A percentile compares a stretch with the other conserved stretches of the same genome.
Evolutionary conservation across 768 basidiomycete species (phyloP).

Genomic region (Tephrocybe rancida): DNA sequence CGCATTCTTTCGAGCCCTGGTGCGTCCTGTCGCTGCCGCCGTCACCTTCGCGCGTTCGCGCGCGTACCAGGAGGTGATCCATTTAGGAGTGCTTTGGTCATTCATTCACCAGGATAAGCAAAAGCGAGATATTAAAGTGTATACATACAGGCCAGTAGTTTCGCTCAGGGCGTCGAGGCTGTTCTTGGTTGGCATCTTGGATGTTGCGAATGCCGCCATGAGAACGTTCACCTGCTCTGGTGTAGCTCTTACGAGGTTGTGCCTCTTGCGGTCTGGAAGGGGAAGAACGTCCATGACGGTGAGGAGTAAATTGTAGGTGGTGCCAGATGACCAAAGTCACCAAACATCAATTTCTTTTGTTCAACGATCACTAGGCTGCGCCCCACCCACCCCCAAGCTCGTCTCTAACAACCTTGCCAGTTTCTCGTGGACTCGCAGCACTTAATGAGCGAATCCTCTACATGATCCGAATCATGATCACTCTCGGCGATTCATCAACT

Average conservation of each 20-base stretch:
- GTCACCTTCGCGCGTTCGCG: slow-evolving; percentile 29
- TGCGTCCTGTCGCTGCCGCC: slow-evolving; percentile 3
- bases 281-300: slow-evolving; percentile 14
- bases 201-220: slow-evolving; percentile 24
- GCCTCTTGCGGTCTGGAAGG: slow-evolving; percentile 15
- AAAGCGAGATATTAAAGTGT: slow-evolving; percentile 1
- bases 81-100: slow-evolving; percentile 27
- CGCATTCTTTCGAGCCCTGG: background rate
- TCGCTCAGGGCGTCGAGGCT: slow-evolving; percentile 26
- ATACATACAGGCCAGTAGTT: slow-evolving; percentile 36
- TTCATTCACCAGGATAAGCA: background rate
- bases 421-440: too few relatives aligned
- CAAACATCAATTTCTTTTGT: too few relatives aligned
- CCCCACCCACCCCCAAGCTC: too few relatives aligned
- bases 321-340: too few relatives aligned
- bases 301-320: too few relatives aligned
- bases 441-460: too few relatives aligned
- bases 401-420: too few relatives aligned
- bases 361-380: too few relatives aligned
- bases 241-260: slow-evolving; percentile 23
- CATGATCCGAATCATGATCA: too few relatives aligned
- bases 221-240: slow-evolving; percentile 27
- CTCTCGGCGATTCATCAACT: too few relatives aligned
- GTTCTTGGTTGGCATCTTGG: slow-evolving; percentile 20
- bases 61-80: slow-evolving; percentile 38